Evolutionary conservation across 768 basidiomycete genomes (phyloP).

Genomic region (Trametes villosa): DNA sequence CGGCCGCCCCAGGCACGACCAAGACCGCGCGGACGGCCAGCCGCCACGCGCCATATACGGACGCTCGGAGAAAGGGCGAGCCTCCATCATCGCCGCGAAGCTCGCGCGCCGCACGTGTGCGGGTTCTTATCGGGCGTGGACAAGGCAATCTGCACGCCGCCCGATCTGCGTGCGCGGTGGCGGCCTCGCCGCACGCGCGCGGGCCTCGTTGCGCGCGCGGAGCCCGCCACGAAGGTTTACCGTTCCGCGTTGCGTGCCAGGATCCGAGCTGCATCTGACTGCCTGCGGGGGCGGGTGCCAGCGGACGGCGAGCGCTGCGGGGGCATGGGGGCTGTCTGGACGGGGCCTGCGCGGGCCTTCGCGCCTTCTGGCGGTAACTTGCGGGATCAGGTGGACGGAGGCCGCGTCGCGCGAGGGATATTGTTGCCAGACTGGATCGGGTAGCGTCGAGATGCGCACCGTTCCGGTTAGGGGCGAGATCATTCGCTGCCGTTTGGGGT

Average conservation of each 20-base stretch:
- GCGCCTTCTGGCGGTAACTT: constrained; percentile 15
- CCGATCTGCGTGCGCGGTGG: constrained; percentile 14
- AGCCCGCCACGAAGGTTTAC: constrained; percentile 14
- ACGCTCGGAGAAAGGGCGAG: constrained; percentile 7
- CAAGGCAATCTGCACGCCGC: constrained; percentile 26
- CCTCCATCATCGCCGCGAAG: constrained; percentile 21
- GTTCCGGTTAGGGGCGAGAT: constrained; percentile 17
- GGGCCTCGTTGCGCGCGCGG: constrained; percentile 12
- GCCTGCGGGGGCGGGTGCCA: background rate
- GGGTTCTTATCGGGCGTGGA: constrained; percentile 24
- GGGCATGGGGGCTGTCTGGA: constrained; percentile 13
- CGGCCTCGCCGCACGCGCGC: background rate
- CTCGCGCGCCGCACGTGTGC: constrained; percentile 11
- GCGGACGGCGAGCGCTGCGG: constrained; percentile 5
- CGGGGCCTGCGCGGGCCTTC: constrained; percentile 11
- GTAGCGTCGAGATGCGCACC: constrained; percentile 13
- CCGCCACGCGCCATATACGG: background rate
- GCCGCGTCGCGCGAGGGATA: constrained; percentile 1
- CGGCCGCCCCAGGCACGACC: constrained; percentile 8
- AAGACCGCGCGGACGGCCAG: background rate
- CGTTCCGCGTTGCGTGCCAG: constrained; percentile 13
- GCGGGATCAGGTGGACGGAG: constrained; percentile 23
- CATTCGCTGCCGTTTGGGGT: constrained; percentile 17
- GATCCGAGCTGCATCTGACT: constrained; percentile 20
- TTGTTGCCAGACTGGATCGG: constrained; percentile 8